A percentile compares a stretch with the other conserved stretches of the same genome.
Conservation (phyloP, 345 rosid genomes). For the Schrenkiella parvula region DNA sequence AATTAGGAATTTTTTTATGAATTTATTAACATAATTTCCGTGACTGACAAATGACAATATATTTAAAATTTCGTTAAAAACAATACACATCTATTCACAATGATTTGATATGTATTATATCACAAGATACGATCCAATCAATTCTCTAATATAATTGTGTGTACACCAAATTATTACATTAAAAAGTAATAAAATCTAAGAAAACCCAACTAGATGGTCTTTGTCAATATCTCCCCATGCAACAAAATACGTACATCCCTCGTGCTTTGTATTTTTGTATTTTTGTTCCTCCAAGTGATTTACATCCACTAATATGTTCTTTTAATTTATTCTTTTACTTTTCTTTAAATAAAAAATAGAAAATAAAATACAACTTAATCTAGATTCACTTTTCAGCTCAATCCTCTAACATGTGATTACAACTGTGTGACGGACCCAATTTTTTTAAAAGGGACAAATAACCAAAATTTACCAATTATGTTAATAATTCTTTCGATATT, state of each 20-base stretch:
- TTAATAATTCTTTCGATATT: no score
- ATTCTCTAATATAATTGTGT: background rate
- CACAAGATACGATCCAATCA: constrained; percentile 12
- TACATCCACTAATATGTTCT: background rate
- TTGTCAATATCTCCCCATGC: constrained; percentile 35
- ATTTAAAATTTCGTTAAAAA: no score
- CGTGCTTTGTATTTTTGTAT: constrained; percentile 26
- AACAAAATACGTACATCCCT: constrained; percentile 37
- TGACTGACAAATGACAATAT: no score
- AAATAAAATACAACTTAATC: background rate
- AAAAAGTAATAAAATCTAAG: background rate
- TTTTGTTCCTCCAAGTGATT: constrained; percentile 7
- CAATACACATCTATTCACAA: background rate
- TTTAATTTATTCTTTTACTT: background rate
- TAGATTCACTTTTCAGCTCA: background rate
- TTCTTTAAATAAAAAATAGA: background rate
- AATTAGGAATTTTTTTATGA: constrained; percentile 3
- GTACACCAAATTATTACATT: background rate
- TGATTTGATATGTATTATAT: constrained; percentile 4
- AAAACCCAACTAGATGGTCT: constrained; percentile 25
- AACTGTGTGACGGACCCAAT: no score
- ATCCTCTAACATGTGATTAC: background rate
- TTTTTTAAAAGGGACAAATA: no score
- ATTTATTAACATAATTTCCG: background rate
- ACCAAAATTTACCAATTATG: no score